phyloP scores from a whole-genome alignment of 202 grass and related monocot species.

The Sporobolus alterniflorus region DNA sequence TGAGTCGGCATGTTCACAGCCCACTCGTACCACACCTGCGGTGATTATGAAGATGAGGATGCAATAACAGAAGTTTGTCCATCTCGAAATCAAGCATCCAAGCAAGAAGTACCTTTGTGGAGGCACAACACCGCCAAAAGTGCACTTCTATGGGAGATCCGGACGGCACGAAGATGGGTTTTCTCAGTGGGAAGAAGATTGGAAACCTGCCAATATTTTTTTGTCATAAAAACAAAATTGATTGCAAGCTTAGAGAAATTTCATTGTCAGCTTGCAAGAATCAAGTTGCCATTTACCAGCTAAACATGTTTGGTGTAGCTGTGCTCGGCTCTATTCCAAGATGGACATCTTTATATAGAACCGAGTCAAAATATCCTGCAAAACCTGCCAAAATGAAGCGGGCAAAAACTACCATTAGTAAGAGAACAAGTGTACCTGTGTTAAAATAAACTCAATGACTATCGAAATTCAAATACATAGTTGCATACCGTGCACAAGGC shows the following conservation, averaged over 20 bases:
- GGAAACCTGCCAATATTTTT: slow-evolving; percentile 75
- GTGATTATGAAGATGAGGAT: background rate
- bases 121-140: slow-evolving; percentile 86
- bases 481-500: slow-evolving; percentile 88
- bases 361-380: slow-evolving; percentile 95
- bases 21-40: slow-evolving; percentile 99
- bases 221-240: background rate
- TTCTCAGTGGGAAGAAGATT: slow-evolving; percentile 92
- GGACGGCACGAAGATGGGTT: slow-evolving; percentile 62
- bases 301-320: slow-evolving; percentile 98
- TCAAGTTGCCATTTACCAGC: slow-evolving; percentile 59
- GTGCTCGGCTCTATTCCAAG: slow-evolving; percentile 93
- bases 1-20: slow-evolving; percentile 66
- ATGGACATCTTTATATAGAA: slow-evolving; percentile 95
- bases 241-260: background rate
- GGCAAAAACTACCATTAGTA: background rate
- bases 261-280: slow-evolving; percentile 3
- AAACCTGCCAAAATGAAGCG: slow-evolving; percentile 64
- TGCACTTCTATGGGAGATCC: slow-evolving; percentile 83
- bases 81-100: background rate
- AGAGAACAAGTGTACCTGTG: background rate
- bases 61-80: background rate
- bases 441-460: slow-evolving; percentile 1
- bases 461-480: slow-evolving; percentile 12
- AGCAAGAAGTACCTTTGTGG: slow-evolving; percentile 65